Conservation (phyloP, 108 stramenopile species). For the Poteriospumella lacustris region DNA sequence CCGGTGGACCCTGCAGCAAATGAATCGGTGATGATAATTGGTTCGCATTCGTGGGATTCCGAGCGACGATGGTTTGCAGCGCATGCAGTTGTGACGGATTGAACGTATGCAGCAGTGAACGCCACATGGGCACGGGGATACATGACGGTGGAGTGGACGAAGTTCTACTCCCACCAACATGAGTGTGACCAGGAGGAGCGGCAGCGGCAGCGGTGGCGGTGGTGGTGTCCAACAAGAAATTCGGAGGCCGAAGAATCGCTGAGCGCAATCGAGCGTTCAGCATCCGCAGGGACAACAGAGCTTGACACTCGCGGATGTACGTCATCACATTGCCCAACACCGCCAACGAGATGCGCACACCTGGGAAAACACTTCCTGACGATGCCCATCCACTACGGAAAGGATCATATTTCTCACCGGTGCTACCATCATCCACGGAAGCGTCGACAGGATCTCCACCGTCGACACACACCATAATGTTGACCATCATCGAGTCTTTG, state of each 20-base stretch:
- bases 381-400: conserved; percentile 22
- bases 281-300: neutral
- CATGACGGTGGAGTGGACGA: too few species aligned
- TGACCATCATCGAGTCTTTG: neutral
- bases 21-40: neutral
- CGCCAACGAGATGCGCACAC: neutral
- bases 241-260: neutral
- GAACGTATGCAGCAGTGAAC: neutral
- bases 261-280: neutral
- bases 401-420: too few species aligned
- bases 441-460: neutral
- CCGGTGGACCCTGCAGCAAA: conserved; percentile 48
- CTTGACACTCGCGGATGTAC: conserved; percentile 5
- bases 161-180: neutral
- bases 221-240: neutral
- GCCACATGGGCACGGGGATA: neutral
- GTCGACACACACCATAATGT: neutral
- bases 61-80: neutral
- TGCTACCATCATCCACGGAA: neutral
- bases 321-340: conserved; percentile 4
- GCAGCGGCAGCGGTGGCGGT: neutral
- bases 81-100: conserved; percentile 19
- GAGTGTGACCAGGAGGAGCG: neutral
- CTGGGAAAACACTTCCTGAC: neutral
- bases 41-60: neutral